Percentiles rank a stretch among this genome's conserved stretches.
These are phyloP conservation scores for Pinus albicaulis DNA, from an alignment of 75 land plant genomes.

Conservation along the genomic window DNA sequence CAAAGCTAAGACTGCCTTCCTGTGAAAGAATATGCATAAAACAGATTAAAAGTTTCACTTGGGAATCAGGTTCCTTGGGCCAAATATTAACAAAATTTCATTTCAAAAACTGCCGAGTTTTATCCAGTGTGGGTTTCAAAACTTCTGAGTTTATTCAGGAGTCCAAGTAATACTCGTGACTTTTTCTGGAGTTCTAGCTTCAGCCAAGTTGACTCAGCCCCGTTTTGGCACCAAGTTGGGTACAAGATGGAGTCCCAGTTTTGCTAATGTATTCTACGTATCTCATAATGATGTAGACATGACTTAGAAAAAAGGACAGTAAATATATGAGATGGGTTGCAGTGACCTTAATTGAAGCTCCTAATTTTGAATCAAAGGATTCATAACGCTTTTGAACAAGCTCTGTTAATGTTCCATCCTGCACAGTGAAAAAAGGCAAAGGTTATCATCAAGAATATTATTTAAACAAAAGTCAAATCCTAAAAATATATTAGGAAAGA, in stretches of 20 bases:
- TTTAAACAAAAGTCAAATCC: conserved; percentile 2
- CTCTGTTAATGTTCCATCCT: conserved; percentile 80
- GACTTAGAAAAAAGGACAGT: not conserved
- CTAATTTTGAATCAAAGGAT: conserved; percentile 75
- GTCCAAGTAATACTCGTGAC: too few relatives aligned
- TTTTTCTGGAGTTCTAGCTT: too few relatives aligned
- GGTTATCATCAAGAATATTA: not conserved
- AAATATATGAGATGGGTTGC: not conserved
- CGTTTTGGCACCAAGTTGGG: too few relatives aligned
- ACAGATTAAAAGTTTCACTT: conserved; percentile 1
- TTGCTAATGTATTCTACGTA: not conserved
- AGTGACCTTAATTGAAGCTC: conserved; percentile 75
- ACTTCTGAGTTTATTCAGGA: too few relatives aligned
- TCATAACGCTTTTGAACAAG: conserved; percentile 83
- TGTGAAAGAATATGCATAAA: conserved; percentile 14
- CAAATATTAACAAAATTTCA: too few relatives aligned
- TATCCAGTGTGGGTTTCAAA: too few relatives aligned
- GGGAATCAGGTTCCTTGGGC: not conserved
- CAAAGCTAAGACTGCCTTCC: conserved; percentile 85
- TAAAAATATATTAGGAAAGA: not conserved
- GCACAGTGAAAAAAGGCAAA: not conserved
- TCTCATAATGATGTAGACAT: not conserved
- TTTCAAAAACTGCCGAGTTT: too few relatives aligned
- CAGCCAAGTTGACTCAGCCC: too few relatives aligned
- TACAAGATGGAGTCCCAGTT: too few relatives aligned